phyloP scores from a whole-genome alignment of 2,329 filamentous ascomycete genomes.

The Claviceps maximensis region DNA sequence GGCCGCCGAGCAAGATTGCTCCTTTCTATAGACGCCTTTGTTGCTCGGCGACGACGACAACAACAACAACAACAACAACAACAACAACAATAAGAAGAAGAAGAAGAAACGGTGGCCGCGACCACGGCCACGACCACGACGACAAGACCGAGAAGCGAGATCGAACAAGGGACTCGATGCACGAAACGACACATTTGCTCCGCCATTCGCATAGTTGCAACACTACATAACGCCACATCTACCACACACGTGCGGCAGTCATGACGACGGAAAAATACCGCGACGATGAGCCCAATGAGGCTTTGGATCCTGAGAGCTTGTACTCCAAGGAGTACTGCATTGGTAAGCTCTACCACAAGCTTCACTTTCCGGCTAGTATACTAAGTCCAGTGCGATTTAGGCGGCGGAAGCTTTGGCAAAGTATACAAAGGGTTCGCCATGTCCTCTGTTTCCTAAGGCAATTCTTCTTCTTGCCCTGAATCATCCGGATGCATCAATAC shows the following conservation, averaged over 20 bases:
- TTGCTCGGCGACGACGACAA: background rate
- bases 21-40: background rate
- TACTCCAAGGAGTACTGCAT: slow-evolving; percentile 92
- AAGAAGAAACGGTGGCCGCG: no score
- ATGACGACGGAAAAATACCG: slow-evolving; percentile 37
- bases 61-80: no score
- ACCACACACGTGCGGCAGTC: background rate
- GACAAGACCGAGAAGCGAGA: background rate
- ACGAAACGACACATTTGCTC: background rate
- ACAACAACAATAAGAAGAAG: background rate
- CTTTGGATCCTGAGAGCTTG: slow-evolving; percentile 69
- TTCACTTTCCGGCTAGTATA: slow-evolving; percentile 8
- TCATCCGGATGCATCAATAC: background rate
- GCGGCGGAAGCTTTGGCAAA: slow-evolving; percentile 94
- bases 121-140: background rate
- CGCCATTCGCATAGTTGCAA: background rate
- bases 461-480: background rate
- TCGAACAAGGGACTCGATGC: background rate
- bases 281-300: slow-evolving; percentile 35
- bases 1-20: background rate
- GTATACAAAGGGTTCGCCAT: slow-evolving; percentile 80
- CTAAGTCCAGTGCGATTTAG: slow-evolving; percentile 30
- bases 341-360: slow-evolving; percentile 35
- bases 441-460: background rate
- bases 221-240: background rate